Conservation (phyloP, 306 rosid genomes). For the Vigna trinervia region DNA sequence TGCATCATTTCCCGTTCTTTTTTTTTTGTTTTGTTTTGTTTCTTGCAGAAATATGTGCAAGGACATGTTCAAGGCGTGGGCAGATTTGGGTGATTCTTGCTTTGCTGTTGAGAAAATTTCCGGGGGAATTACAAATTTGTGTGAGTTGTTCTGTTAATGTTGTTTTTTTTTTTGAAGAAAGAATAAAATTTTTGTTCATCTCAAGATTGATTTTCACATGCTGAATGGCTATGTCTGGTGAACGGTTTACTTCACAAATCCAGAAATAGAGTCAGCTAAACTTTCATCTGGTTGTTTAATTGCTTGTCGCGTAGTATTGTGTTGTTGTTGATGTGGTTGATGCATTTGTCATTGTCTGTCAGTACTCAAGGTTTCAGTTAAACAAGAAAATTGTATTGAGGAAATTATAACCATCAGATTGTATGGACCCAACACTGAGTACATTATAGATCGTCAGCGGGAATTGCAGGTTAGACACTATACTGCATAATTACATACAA, state of each 20-base stretch:
- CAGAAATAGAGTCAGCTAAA: not conserved
- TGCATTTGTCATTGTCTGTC: constrained; percentile 35
- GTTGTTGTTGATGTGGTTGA: constrained; percentile 6
- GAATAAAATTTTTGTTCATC: not conserved
- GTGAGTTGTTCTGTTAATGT: constrained; percentile 59
- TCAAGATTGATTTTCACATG: not conserved
- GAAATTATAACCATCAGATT: constrained; percentile 68
- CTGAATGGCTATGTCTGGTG: not conserved
- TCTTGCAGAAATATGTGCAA: constrained; percentile 72
- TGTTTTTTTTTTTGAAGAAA: not conserved
- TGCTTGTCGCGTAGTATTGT: not conserved
- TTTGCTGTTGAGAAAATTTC: constrained; percentile 78
- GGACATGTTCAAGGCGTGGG: constrained; percentile 85
- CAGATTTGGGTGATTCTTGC: constrained; percentile 67
- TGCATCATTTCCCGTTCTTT: not conserved
- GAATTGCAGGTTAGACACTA: constrained; percentile 79
- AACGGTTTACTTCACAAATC: constrained; percentile 9
- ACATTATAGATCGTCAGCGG: constrained; percentile 79
- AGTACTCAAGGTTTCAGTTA: constrained; percentile 83
- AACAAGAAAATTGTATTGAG: constrained; percentile 58
- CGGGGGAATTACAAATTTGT: constrained; percentile 92
- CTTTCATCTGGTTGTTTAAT: constrained; percentile 9
- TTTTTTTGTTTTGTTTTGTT: constrained; percentile 1
- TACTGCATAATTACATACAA: constrained; percentile 11
- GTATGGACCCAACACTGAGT: constrained; percentile 92